A percentile compares a stretch with the other conserved stretches of the same genome.
These are phyloP conservation scores for Mortierella sp. DNA, from an alignment of 371 early-diverging fungal species.

Conservation along the genomic window DNA sequence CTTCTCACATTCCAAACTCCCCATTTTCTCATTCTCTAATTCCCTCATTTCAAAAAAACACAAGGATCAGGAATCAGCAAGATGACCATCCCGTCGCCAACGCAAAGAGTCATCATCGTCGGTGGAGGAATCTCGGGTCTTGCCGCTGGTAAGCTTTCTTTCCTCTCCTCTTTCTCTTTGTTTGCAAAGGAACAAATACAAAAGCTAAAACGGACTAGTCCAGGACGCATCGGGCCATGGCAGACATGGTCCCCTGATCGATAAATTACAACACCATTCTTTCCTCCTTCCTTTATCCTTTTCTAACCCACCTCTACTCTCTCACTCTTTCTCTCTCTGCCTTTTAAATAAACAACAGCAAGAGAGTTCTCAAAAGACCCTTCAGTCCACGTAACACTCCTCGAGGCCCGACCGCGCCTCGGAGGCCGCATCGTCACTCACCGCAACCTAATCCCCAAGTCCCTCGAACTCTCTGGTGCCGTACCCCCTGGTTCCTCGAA, in stretches of 20 bases:
- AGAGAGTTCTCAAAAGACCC: constrained; percentile 33
- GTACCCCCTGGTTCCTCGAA: constrained; percentile 25
- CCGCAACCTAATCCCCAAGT: constrained; percentile 21
- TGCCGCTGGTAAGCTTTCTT: constrained; percentile 30
- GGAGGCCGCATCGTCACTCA: constrained; percentile 50
- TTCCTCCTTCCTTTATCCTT: too few species aligned
- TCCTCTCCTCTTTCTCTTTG: not conserved
- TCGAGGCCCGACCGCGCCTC: constrained; percentile 46
- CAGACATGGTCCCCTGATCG: too few species aligned
- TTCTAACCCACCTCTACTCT: too few species aligned
- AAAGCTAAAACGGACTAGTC: not conserved
- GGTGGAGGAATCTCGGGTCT: constrained; percentile 54
- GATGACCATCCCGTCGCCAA: constrained; percentile 21
- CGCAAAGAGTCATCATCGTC: constrained; percentile 36
- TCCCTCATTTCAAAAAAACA: not conserved
- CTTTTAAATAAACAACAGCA: constrained; percentile 12
- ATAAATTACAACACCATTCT: too few species aligned
- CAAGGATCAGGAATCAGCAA: not conserved
- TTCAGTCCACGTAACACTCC: constrained; percentile 33
- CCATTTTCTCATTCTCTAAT: too few species aligned
- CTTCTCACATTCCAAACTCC: not conserved
- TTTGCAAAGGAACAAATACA: not conserved
- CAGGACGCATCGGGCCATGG: too few species aligned
- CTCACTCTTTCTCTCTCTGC: not conserved
- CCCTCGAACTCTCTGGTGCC: constrained; percentile 6